Percentiles rank a stretch among this genome's conserved stretches.
Evolutionary conservation across 371 early-diverging fungal genomes (phyloP).

Genomic region (Chytridiales sp.): DNA sequence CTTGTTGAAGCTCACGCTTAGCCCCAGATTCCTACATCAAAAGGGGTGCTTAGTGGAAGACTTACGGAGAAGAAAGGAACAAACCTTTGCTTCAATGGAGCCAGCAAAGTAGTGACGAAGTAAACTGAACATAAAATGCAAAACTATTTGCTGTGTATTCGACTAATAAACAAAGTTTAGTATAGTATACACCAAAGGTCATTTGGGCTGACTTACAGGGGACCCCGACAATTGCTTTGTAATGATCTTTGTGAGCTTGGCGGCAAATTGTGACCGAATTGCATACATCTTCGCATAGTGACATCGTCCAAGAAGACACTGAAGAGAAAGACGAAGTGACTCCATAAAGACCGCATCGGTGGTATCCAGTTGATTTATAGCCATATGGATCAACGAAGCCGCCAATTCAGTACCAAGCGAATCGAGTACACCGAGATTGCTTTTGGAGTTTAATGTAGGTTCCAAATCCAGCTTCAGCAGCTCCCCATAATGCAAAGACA

Average conservation of each 20-base stretch:
- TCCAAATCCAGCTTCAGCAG: conserved; percentile 16
- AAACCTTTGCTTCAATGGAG: conserved; percentile 26
- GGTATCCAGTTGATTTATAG: background rate
- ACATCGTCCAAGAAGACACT: conserved; percentile 27
- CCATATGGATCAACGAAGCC: conserved; percentile 1
- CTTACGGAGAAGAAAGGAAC: background rate
- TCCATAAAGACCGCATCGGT: conserved; percentile 26
- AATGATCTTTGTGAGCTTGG: background rate
- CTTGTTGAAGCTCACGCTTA: background rate
- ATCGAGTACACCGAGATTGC: background rate
- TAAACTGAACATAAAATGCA: conserved; percentile 16
- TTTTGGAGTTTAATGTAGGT: background rate
- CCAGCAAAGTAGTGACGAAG: conserved; percentile 29
- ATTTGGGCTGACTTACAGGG: conserved; percentile 4
- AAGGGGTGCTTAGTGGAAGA: background rate
- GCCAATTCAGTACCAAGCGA: conserved; percentile 5
- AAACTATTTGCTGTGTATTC: conserved; percentile 7
- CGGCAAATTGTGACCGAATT: background rate
- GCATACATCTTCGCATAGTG: conserved; percentile 25
- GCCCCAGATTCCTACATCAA: background rate
- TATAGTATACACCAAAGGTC: too few relatives aligned
- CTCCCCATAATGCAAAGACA: conserved; percentile 32
- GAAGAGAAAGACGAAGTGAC: conserved; percentile 22
- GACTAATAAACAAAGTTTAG: too few relatives aligned
- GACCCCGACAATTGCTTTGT: background rate